Base-by-base conservation (phyloP, 768 basidiomycete genomes). In the Mycena vulgaris region DNA sequence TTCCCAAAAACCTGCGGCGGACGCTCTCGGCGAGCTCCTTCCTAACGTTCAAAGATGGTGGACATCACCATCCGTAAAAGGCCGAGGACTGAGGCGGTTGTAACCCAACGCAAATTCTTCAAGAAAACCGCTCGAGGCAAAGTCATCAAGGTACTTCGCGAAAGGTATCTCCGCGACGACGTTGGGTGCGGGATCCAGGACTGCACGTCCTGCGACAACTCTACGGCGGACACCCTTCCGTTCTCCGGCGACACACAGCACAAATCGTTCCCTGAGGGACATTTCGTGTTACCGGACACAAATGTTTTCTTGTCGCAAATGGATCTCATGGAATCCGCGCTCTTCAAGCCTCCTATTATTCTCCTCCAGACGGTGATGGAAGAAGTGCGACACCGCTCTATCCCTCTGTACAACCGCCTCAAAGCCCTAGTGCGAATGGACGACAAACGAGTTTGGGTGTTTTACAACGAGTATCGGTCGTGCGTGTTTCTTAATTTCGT, bases 231-330 rank as follows among this genome's bases (percentile, higher is more conserved):
- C 48, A 79, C 82, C 14, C 84, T 97, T 6, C 93, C 95, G 23
- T 75, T 80, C 25, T 77, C 82, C 5, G 95, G 95, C 9, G 89
- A 89, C 59, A 76, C 78, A 6, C 76, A 83, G 0, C 93, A 96
- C 80, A 79, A 84, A 30, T 71, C 79, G 0, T 93, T 88, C 76
- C 85, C 89, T 0, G 76, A 85, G 62, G 94, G 93, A 0, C 95
- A 97, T 76, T 96, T 91, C 76, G 79, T 98, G 30, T 83, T 99
- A 17, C 94, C 96, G 6, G 97, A 99, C 78, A 99, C 97, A 21
- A 99, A 99, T 80, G 90, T 98, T 19, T 95, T 98, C 76, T 85
- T 99, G 16, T 89, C 94, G 19, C 97, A 98, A 95, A 98, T 99
- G 94, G 98, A 99, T 81, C 86, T 99, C 60, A 85, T 99, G 42